Evolutionary conservation across 2,329 filamentous ascomycete species (phyloP).

Genomic region (Anthostomella pinea): DNA sequence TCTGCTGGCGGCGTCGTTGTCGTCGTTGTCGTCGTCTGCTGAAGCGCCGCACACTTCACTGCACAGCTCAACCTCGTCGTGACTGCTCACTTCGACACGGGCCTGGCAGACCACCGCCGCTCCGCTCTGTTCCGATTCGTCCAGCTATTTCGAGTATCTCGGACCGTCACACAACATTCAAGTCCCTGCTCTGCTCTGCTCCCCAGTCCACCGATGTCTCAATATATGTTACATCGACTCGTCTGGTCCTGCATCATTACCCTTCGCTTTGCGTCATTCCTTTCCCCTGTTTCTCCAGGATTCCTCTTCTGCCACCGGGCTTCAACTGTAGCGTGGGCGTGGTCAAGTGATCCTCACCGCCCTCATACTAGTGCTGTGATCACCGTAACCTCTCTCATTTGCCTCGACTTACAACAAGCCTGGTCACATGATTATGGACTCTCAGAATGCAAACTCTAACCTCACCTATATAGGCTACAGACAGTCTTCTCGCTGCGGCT

Average conservation of each 20-base stretch:
- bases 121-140: too few relatives aligned
- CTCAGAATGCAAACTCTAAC: constrained; percentile 13
- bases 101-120: too few relatives aligned
- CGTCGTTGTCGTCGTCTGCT: too few relatives aligned
- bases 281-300: constrained; percentile 6
- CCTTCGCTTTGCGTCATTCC: constrained; percentile 5
- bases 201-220: constrained; percentile 11
- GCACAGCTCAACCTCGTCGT: too few relatives aligned
- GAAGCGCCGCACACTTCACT: constrained; percentile 12
- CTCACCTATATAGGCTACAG: constrained; percentile 43
- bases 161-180: constrained; percentile 8
- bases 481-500: constrained; percentile 51
- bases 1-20: constrained; percentile 23
- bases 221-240: constrained; percentile 15
- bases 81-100: too few relatives aligned
- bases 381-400: too few relatives aligned
- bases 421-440: too few relatives aligned
- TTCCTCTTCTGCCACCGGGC: constrained; percentile 4
- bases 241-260: constrained; percentile 11
- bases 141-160: too few relatives aligned
- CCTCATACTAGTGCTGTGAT: too few relatives aligned
- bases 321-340: constrained; percentile 9
- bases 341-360: constrained; percentile 20
- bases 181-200: constrained; percentile 6
- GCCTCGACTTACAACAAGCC: too few relatives aligned